Evolutionary conservation across 345 rosid species (phyloP).

Genomic region (Populus alba): DNA sequence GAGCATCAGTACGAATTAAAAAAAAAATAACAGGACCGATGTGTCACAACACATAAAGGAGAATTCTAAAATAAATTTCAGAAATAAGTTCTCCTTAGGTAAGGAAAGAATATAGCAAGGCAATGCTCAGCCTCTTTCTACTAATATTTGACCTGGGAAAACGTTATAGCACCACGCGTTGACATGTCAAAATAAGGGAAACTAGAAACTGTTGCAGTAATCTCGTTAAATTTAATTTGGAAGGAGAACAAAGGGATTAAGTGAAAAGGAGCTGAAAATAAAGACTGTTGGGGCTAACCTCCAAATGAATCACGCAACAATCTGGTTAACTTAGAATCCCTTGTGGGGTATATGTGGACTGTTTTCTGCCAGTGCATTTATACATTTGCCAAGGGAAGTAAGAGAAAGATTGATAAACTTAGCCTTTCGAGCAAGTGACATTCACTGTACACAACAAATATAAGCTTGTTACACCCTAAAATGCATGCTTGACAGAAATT

Average conservation of each 20-base stretch:
- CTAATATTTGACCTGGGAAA: not conserved
- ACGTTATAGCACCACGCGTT: not conserved
- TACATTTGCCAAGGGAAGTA: constrained; percentile 88
- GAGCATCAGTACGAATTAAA: not conserved
- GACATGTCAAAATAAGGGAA: not conserved
- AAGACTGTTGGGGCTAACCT: constrained; percentile 43
- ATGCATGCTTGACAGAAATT: not conserved
- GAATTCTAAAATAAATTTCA: not conserved
- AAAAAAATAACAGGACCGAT: not conserved
- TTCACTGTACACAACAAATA: constrained; percentile 49
- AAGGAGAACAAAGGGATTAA: not conserved
- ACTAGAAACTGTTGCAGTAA: not conserved
- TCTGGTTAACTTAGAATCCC: constrained; percentile 93
- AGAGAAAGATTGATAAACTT: constrained; percentile 92
- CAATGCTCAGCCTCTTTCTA: not conserved
- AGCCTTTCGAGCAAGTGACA: constrained; percentile 87
- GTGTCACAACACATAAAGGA: not conserved
- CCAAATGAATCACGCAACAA: constrained; percentile 96
- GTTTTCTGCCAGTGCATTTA: constrained; percentile 95
- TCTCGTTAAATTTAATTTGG: not conserved
- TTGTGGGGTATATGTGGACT: constrained; percentile 81
- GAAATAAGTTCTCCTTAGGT: not conserved
- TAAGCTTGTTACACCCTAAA: not conserved
- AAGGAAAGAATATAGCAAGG: not conserved
- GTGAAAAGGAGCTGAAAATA: not conserved